Evolutionary conservation across 208 protist species (phyloP).

Genomic region (Trypanosoma avium): DNA sequence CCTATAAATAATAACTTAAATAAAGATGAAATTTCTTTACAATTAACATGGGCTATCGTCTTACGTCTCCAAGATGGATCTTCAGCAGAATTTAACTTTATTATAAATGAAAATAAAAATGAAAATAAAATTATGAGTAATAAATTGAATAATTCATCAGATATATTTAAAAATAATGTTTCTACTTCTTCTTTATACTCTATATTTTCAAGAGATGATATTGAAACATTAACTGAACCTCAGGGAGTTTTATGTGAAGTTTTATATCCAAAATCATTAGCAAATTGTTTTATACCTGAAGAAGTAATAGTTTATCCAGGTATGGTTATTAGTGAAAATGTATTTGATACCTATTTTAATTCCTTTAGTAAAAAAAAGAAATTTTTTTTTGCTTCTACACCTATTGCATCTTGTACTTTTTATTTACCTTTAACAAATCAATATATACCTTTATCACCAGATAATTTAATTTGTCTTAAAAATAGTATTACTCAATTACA

Average conservation of each 20-base stretch:
- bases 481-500: slow-evolving; percentile 25
- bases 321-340: slow-evolving; percentile 11
- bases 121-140: too few species aligned
- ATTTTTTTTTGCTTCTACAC: slow-evolving; percentile 13
- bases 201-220: neutral
- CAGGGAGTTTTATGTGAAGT: slow-evolving; percentile 17
- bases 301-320: neutral
- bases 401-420: neutral
- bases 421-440: slow-evolving; percentile 8
- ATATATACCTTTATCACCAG: neutral
- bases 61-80: neutral
- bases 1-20: neutral
- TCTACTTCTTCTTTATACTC: neutral
- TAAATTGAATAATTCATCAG: too few species aligned
- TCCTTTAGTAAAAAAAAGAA: neutral
- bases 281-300: neutral
- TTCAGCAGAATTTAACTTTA: too few species aligned
- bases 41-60: neutral
- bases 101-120: too few species aligned
- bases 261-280: neutral
- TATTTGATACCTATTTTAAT: slow-evolving; percentile 8
- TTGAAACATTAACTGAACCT: neutral
- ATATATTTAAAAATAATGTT: too few species aligned
- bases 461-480: slow-evolving; percentile 19
- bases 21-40: neutral